Evolutionary conservation across 441 rosid species (phyloP), one percentile per base, ranked within the genome.

Genomic region (Jatropha podagrica): DNA sequence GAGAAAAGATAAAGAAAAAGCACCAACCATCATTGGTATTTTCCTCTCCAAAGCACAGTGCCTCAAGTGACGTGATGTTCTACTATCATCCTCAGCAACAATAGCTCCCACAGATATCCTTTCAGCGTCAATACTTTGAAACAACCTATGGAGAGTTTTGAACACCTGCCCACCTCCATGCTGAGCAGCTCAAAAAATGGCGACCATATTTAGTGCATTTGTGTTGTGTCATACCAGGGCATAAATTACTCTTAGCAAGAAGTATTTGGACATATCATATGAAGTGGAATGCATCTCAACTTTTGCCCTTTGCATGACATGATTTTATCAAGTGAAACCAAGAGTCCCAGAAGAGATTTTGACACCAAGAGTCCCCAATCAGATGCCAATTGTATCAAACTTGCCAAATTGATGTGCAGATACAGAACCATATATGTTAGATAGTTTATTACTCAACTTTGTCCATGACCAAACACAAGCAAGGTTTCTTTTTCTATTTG

Each of bases 151-250:
- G 15, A 86, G 89, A 67, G 89, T 87, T 81, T 71, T 84, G 82
- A 86, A 88, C 63, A 87, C 90, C 65, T 69, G 76, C 58, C 96
- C 93, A 46, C 88, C 91, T 71, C 90, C 96, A 80, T 88, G 92
- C 93, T 90, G 74, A 44, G 65, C 71, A 64, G 58, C 65, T 72
- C 42, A 61, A 68, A 55, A 41, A 63, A 56, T 59, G 48, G n/a
- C 15, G 58, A 62, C 48, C 32, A 61, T 69, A 51, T 44, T 61
- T 32, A 32, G 32, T 32, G 12, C 20, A 37, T 20, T 12, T 7
- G 32, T 20, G 3, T 68, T 26, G 42, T 27, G 56, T 12, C 66
- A 44, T 70, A 0, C 18, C 14, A n/a, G 42, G 14, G 55, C 11
- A 48, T 32, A 18, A 3, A 48, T 14, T 26, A 37, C 23, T 58